Evolutionary conservation across 306 rosid species (phyloP).

Genomic region (Prinsepia uniflora): DNA sequence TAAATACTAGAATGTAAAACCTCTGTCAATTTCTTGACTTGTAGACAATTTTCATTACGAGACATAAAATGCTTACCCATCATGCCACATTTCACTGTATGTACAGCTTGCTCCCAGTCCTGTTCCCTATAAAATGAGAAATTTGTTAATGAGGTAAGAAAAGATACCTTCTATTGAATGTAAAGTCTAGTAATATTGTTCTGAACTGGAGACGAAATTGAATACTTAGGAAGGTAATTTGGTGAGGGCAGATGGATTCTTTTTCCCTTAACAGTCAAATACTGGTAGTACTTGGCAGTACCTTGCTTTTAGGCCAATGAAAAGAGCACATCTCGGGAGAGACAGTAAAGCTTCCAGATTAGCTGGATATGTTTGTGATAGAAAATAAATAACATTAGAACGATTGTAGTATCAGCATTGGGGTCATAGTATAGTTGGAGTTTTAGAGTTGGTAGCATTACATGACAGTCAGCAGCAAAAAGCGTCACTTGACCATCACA

Average conservation of each 20-base stretch:
- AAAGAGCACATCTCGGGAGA: neutral
- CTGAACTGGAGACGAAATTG: neutral
- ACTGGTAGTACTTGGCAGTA: neutral
- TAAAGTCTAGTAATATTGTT: neutral
- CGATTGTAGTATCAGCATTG: neutral
- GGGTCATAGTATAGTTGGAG: too few species aligned
- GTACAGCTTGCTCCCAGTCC: neutral
- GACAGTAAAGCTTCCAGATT: neutral
- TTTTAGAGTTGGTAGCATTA: neutral
- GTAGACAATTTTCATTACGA: neutral
- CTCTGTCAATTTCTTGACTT: neutral
- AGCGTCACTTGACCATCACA: neutral
- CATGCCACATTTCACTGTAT: neutral
- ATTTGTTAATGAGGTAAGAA: too few species aligned
- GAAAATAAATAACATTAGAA: neutral
- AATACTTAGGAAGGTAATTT: neutral
- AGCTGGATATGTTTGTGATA: neutral
- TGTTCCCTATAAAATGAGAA: too few species aligned
- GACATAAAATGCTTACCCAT: neutral
- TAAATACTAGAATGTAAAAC: neutral
- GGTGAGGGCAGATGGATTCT: neutral
- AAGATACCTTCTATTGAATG: neutral
- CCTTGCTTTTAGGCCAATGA: neutral
- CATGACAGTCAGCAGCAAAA: neutral
- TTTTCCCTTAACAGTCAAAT: neutral